Percentiles rank a stretch among this genome's conserved stretches.
These are phyloP conservation scores for Suillus variegatus DNA, from an alignment of 768 basidiomycete species.

Conservation along the genomic window DNA sequence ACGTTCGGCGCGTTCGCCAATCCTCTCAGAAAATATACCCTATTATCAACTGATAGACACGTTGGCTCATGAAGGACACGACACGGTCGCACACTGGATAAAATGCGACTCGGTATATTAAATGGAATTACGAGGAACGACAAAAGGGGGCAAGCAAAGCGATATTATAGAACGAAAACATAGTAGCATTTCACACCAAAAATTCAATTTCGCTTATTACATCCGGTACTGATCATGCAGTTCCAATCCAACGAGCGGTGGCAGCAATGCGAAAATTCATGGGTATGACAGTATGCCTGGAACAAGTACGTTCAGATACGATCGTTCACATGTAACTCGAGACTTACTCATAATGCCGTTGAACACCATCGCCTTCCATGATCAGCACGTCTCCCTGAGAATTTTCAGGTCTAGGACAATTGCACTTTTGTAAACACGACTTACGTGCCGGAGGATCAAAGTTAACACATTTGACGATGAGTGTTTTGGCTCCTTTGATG, in stretches of 20 bases:
- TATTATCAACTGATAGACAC: not conserved
- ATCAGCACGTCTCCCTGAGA: conserved; percentile 73
- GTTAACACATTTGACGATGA: conserved; percentile 43
- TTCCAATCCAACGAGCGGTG: conserved; percentile 67
- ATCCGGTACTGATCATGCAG: conserved; percentile 19
- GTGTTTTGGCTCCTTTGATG: conserved; percentile 33
- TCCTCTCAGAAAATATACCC: not conserved
- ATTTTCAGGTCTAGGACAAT: conserved; percentile 10
- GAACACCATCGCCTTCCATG: conserved; percentile 73
- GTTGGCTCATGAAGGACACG: not conserved
- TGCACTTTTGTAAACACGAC: conserved; percentile 15
- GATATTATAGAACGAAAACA: not conserved
- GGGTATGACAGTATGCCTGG: conserved; percentile 76
- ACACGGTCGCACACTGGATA: not conserved
- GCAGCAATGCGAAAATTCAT: conserved; percentile 78
- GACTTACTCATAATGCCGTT: conserved; percentile 70
- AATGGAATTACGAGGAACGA: not conserved
- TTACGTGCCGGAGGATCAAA: conserved; percentile 68
- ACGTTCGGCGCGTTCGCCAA: not conserved
- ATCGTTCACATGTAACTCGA: conserved; percentile 1
- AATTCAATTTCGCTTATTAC: not conserved
- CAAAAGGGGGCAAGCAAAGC: not conserved
- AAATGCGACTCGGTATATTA: not conserved
- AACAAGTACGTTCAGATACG: conserved; percentile 14
- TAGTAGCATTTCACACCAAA: not conserved